Base-by-base conservation (phyloP, 1,284 basidiomycete genomes). In the Sporisorium iseilematis-ciliati region DNA sequence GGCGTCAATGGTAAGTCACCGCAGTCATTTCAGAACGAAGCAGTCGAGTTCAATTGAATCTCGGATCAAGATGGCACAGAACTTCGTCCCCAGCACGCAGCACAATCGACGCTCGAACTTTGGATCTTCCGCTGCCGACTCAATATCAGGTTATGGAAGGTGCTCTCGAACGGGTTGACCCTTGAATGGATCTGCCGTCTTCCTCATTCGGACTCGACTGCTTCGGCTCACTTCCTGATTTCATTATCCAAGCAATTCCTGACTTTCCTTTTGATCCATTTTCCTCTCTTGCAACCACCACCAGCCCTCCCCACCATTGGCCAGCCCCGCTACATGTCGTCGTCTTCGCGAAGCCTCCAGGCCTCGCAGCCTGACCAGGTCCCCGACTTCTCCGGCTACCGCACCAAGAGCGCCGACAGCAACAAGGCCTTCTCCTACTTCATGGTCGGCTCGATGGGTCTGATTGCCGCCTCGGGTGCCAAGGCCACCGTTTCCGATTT, bases 401-500 rank as follows among this genome's bases (percentile, higher is more conserved):
- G 92, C 79, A 89, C 92, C 56, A 89, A 90, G 84, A 85, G 84
- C 78, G 89, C 91, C 75, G 88, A 90, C 50, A 88, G 87, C 74
- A 94, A 94, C 89, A 92, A 93, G 80, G 91, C 92, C 65, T 88
- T 97, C 69, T 93, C 93, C 41, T 99, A 99, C 89, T 93, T 98
- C 87, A 94, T 97, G 92, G 92, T 99, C 84, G 97, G 97, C 78
- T 91, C 94, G 51, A 90, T 98, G 85, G 97, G 97, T 86, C 89
- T 97, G 78, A 90, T 99, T 85, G 91, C 93, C 75, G 97, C 97
- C 63, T 93, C 93, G 21, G 93, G 91, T 74, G 96, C 95, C 82
- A 97, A 98, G 88, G 94, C 93, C 46, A 91, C 92, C 78, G 92
- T 99, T 73, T 91, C 93, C 75, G 96, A 97, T 87, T 96, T 99